Percentiles rank a stretch among this genome's conserved stretches.
phyloP scores from a whole-genome alignment of 495 filamentous ascomycete genomes.

The Filosporella fistucella region DNA sequence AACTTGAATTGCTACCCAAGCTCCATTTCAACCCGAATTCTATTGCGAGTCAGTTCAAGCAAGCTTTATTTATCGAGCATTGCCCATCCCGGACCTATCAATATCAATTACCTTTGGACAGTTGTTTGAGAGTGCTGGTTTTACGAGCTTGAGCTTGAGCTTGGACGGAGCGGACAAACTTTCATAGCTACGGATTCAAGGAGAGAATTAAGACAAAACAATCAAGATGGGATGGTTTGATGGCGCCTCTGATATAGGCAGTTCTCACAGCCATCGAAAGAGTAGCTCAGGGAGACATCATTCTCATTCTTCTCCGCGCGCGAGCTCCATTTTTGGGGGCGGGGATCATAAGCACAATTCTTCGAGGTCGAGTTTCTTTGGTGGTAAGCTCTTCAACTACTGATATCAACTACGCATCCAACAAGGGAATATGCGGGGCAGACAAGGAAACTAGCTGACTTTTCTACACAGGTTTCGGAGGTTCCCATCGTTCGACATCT shows the following conservation, averaged over 20 bases:
- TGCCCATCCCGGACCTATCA: no score
- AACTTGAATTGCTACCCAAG: no score
- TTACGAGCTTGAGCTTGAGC: no score
- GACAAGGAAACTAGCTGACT: background rate
- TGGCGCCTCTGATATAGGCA: conserved; percentile 25
- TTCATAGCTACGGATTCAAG: no score
- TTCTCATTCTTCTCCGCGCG: conserved; percentile 3
- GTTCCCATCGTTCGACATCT: conserved; percentile 47
- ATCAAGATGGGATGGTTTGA: conserved; percentile 53
- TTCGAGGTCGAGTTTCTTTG: background rate
- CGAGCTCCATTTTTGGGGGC: background rate
- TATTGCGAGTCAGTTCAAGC: no score
- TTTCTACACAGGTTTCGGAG: conserved; percentile 6
- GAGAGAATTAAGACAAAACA: no score
- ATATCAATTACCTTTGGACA: no score
- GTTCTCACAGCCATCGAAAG: conserved; percentile 9
- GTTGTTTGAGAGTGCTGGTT: no score
- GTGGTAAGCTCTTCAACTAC: background rate
- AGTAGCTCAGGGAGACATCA: conserved; percentile 1
- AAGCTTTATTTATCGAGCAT: no score
- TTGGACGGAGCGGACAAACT: no score
- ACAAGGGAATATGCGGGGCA: background rate
- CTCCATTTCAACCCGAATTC: no score
- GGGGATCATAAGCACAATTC: background rate
- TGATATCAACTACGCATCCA: no score